Base-by-base conservation (phyloP, 2,329 filamentous ascomycete genomes). In the Hymenoscyphus scutula region DNA sequence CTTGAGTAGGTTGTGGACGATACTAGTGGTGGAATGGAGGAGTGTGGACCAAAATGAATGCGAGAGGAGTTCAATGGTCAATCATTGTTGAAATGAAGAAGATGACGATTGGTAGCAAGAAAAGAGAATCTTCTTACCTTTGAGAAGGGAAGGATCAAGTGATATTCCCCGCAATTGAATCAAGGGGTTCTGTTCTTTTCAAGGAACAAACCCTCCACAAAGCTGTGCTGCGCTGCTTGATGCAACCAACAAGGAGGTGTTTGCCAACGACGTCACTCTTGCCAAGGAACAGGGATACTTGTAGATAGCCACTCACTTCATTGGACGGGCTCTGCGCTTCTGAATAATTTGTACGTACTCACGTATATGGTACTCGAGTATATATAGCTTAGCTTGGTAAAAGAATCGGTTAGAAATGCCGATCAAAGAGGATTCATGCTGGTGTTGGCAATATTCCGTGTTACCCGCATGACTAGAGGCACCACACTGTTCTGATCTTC, bases 181-280 rank as follows among this genome's bases (percentile, higher is more conserved):
- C 32, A 34, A 13, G 32, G 32, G 32, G 32, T 34, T 19, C 19
- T 48, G 19, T 19, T 48, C 10, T 23, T 48, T 48, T 48, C 41
- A 48, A 48, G 41, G 41, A n/a, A 48, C 41, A 23, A 48, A 48
- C 41, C 41, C 41, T 48, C 41, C 41, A 48, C 41, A 48, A 19
- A 11, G 41, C 11, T 48, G 41, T 48, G 41, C n/a, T 48, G 19
- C n/a, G n/a, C n/a, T n/a, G n/a, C n/a, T 48, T 19, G 41, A 48
- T 10, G 8, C 32, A 34, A 34, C 32, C 10, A 34, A 34, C 32
- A 34, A 34, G 8, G 19, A 19, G 41, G 41, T 2, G 5, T 6
- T 48, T 48, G 19, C n/a, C 41, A 19, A 48, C 41, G 41, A 48
- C 41, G 41, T 48, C 41, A 48, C 41, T 8, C n/a, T 17, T 23